Percentiles rank a stretch among this genome's conserved stretches.
phyloP scores from a whole-genome alignment of 2,329 filamentous ascomycete species.

The Claviceps humidiphila region DNA sequence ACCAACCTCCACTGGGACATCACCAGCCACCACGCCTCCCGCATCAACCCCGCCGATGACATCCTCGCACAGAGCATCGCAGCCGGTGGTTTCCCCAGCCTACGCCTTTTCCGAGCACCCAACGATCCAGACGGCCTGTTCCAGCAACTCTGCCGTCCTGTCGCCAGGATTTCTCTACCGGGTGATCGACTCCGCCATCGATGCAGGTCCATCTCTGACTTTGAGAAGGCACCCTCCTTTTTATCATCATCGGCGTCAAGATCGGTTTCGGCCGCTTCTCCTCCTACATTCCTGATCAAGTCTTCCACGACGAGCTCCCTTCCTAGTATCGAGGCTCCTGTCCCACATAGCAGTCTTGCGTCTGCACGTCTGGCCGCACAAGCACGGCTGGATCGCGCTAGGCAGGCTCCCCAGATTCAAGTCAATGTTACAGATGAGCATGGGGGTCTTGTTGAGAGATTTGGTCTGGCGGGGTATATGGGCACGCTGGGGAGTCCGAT shows the following conservation, averaged over 20 bases:
- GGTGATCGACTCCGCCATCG: conserved; percentile 30
- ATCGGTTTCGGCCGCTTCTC: conserved; percentile 2
- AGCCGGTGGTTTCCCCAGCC: conserved; percentile 46
- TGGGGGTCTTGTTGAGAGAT: conserved; percentile 36
- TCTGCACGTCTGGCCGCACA: conserved; percentile 51
- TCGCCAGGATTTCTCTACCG: conserved; percentile 38
- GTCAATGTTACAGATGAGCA: conserved; percentile 44
- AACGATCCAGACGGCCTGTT: conserved; percentile 57
- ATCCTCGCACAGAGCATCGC: conserved; percentile 52
- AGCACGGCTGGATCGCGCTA: conserved; percentile 46
- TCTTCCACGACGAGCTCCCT: conserved; percentile 23
- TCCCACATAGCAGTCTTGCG: conserved; percentile 31
- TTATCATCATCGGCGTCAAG: conserved; percentile 3
- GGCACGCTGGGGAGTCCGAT: conserved; percentile 47
- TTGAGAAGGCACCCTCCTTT: conserved; percentile 8
- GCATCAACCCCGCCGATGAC: conserved; percentile 38
- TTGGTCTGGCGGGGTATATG: conserved; percentile 46
- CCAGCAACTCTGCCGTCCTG: conserved; percentile 54
- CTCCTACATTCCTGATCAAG: conserved; percentile 17
- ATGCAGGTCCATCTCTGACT: conserved; percentile 7
- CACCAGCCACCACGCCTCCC: conserved; percentile 29
- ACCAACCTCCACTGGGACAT: conserved; percentile 52
- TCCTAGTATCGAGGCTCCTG: conserved; percentile 9
- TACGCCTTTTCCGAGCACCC: conserved; percentile 48
- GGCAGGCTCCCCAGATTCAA: conserved; percentile 38